These are phyloP conservation scores for Limnomonas spitsbergensis DNA, from an alignment of 139 green algal species.

Conservation along the genomic window DNA sequence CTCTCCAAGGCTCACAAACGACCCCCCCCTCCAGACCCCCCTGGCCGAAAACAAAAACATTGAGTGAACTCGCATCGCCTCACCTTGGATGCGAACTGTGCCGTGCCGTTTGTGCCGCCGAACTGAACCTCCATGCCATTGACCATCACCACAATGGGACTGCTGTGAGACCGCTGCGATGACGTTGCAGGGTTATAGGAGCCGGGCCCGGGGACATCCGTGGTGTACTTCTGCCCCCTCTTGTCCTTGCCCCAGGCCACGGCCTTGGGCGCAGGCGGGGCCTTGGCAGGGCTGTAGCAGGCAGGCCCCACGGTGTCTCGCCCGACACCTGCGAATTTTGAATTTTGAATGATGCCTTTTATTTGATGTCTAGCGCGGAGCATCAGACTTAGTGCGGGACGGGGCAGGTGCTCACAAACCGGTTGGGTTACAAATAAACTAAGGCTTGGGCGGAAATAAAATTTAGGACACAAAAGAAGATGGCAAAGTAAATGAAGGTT, in stretches of 20 bases:
- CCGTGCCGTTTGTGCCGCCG: conserved; percentile 1
- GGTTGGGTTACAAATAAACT: no score
- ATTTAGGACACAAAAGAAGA: no score
- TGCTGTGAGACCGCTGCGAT: not conserved
- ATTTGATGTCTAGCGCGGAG: no score
- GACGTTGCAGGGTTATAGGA: not conserved
- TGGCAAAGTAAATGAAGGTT: no score
- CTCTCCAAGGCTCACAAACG: no score
- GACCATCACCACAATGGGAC: conserved; percentile 12
- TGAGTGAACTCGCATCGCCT: no score
- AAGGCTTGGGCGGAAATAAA: no score
- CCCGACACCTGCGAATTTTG: conserved; percentile 3
- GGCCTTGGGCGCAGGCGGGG: not conserved
- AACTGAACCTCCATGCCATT: conserved; percentile 19
- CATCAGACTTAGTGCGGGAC: no score
- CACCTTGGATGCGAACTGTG: conserved; percentile 14
- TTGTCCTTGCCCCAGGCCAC: conserved; percentile 3
- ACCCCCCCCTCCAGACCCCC: no score
- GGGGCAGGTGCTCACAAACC: no score
- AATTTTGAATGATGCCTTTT: no score
- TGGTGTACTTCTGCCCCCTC: not conserved
- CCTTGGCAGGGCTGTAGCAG: not conserved
- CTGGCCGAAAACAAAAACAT: no score
- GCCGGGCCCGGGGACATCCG: not conserved
- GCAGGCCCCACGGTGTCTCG: conserved; percentile 1